Evolutionary conservation across 257 asterid genomes (phyloP).

Genomic region (Petrea volubilis): DNA sequence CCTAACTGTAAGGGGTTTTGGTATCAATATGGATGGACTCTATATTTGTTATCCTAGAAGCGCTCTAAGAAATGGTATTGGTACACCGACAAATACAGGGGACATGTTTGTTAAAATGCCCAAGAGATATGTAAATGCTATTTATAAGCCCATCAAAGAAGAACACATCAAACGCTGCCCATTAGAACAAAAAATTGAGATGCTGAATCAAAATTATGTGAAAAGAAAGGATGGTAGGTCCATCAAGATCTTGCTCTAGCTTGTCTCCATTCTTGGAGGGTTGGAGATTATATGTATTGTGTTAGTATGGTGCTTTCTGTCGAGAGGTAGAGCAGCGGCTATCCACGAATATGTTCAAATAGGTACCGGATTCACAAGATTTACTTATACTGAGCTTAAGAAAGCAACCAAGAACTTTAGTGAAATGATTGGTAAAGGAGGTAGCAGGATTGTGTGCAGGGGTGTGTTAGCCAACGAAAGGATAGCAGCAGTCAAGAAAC

Average conservation of each 20-base stretch:
- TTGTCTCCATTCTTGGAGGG: constrained; percentile 5
- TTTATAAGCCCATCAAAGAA: not conserved
- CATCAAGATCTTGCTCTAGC: not conserved
- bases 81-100: not conserved
- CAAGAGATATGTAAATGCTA: too few species aligned
- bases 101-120: not conserved
- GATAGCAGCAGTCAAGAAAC: constrained; percentile 35
- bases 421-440: constrained; percentile 39
- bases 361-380: constrained; percentile 36
- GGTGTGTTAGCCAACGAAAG: constrained; percentile 30
- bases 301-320: not conserved
- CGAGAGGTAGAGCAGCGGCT: not conserved
- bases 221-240: not conserved
- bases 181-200: not conserved
- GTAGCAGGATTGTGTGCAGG: constrained; percentile 39
- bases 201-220: not conserved
- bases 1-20: not conserved
- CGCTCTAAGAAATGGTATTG: not conserved
- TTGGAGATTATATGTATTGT: constrained; percentile 15
- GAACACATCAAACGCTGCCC: not conserved
- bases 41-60: not conserved
- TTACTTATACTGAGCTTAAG: constrained; percentile 37
- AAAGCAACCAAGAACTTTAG: constrained; percentile 38
- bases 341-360: constrained; percentile 24
- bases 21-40: not conserved